Evolutionary conservation across 106 monocot genomes (phyloP).

Genomic region (Dendrobium nobile): DNA sequence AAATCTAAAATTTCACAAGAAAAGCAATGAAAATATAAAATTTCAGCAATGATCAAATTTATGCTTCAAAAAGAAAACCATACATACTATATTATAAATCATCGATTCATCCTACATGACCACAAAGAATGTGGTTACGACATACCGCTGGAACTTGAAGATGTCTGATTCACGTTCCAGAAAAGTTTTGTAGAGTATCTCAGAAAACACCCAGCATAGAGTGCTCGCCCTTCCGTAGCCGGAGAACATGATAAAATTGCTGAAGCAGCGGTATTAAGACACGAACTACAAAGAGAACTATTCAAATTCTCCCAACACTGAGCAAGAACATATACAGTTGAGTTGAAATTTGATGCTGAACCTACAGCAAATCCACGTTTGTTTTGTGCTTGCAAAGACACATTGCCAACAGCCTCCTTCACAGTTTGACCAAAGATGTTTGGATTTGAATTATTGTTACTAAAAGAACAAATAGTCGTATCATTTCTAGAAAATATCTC

Average conservation of each 20-base stretch:
- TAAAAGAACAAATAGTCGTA: conserved; percentile 11
- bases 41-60: too few species aligned
- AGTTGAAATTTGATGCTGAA: conserved; percentile 16
- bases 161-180: conserved; percentile 34
- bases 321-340: conserved; percentile 34
- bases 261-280: conserved; percentile 32
- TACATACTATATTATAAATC: too few species aligned
- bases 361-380: conserved; percentile 37
- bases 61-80: too few species aligned
- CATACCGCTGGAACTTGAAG: conserved; percentile 32
- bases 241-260: conserved; percentile 38
- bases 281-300: conserved; percentile 24
- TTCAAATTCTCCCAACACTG: conserved; percentile 60
- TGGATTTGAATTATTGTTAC: conserved; percentile 16
- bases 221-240: conserved; percentile 36
- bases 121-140: not conserved
- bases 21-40: too few species aligned
- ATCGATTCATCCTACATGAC: not conserved
- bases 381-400: conserved; percentile 22
- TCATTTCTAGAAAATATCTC: conserved; percentile 12
- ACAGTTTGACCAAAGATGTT: conserved; percentile 23
- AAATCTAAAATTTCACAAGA: too few species aligned
- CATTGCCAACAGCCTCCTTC: conserved; percentile 25
- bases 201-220: conserved; percentile 51
- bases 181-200: conserved; percentile 45